Evolutionary conservation across 805 yeast genomes (phyloP).

Genomic region (Danielia reshetovae): DNA sequence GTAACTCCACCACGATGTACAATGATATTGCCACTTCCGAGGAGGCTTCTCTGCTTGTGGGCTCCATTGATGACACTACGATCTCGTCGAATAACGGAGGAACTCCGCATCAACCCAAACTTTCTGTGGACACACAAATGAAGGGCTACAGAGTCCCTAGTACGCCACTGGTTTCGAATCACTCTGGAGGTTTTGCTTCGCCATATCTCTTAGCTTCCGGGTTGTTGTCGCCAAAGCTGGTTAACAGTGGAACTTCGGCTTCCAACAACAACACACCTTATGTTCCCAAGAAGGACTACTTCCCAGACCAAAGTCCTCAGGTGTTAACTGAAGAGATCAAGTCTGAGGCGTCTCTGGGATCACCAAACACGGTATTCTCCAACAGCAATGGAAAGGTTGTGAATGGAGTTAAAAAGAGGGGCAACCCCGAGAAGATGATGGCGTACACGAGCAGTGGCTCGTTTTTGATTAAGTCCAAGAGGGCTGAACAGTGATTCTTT

Average conservation of each 20-base stretch:
- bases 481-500: conserved; percentile 4
- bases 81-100: conserved; percentile 20
- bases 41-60: conserved; percentile 28
- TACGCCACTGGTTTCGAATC: conserved; percentile 30
- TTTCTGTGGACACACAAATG: conserved; percentile 29
- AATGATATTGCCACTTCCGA: conserved; percentile 16
- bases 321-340: background rate
- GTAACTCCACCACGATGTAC: conserved; percentile 5
- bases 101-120: conserved; percentile 20
- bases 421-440: conserved; percentile 30
- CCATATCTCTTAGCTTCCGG: conserved; percentile 69
- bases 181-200: conserved; percentile 53
- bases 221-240: conserved; percentile 45
- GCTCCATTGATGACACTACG: conserved; percentile 31
- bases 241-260: background rate
- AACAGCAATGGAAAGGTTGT: conserved; percentile 23
- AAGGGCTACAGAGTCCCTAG: conserved; percentile 29
- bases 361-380: conserved; percentile 11
- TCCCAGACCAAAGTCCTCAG: background rate
- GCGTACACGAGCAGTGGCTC: conserved; percentile 41
- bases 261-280: conserved; percentile 8
- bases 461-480: conserved; percentile 34
- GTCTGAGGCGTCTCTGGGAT: conserved; percentile 1
- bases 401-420: conserved; percentile 19
- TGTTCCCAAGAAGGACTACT: conserved; percentile 9